Evolutionary conservation across 768 basidiomycete genomes (phyloP), one percentile per base, ranked within the genome.

Genomic region (Rhodotorula sphaerocarpa): DNA sequence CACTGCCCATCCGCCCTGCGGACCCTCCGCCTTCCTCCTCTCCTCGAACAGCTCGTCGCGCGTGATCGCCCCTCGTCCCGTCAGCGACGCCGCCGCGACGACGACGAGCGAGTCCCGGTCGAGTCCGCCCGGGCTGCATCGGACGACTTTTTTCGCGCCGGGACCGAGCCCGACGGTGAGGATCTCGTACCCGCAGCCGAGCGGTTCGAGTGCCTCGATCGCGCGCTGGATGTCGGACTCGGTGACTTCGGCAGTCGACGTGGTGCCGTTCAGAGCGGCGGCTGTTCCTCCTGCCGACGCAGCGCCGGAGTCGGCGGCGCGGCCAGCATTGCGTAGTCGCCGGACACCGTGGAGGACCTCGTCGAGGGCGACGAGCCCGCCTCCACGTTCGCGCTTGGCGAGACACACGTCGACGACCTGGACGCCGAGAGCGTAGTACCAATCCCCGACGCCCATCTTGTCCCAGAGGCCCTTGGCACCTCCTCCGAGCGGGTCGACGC

Each of bases 351-450:
- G 77, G 30, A 95, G 78, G 47, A 97, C 79, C 74, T 97, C 91
- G 10, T 80, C 79, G 79, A 97, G 82, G 71, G 88, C 86, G 51
- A 99, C 89, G 55, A 99, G 76, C 1, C 95, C 95, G 0, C 95
- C 95, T 71, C 96, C 96, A 48, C 85, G 33, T 28, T 73, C 73
- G 4, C 76, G 55, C 3, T 73, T 75, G 7, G 73, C 70, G 14
- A 78, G 71, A 59, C 77, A 78, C 6, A 79, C 73, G 66, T 79
- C 78, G 14, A 73, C 71, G 41, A 73, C 64, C 57, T 73, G 93
- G 43, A 96, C 90, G 15, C 90, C 90, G 10, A 97, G 82, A 72
- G 95, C 92, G 73, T 89, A 87, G 71, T 91, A 87, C 90, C 91
- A 97, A 74, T 97, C 95, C 18, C 75, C 75, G 7, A 78, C 55